A percentile compares a stretch with the other conserved stretches of the same genome.
phyloP scores from a whole-genome alignment of 2,329 filamentous ascomycete genomes.

The Cladosporium sp. region DNA sequence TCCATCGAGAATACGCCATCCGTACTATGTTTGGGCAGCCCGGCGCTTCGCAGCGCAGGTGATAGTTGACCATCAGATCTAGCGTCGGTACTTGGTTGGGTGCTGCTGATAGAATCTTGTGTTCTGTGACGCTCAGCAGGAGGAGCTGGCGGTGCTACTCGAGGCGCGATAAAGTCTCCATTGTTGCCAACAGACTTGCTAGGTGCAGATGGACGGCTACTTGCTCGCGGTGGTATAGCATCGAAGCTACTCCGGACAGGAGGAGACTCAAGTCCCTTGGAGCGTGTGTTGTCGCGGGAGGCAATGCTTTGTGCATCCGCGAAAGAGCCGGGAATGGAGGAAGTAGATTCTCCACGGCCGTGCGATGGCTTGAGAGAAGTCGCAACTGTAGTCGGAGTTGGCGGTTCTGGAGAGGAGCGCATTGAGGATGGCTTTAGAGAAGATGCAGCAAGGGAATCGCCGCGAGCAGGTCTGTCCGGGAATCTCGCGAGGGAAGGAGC shows the following conservation, averaged over 20 bases:
- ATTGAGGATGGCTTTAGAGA: conserved; percentile 21
- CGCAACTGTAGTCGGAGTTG: conserved; percentile 39
- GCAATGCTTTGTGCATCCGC: conserved; percentile 31
- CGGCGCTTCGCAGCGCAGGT: conserved; percentile 27
- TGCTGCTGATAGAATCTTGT: conserved; percentile 44
- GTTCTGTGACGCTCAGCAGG: conserved; percentile 33
- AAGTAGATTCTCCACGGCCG: conserved; percentile 38
- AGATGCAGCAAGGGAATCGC: conserved; percentile 53
- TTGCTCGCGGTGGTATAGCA: conserved; percentile 42
- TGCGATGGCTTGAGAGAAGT: conserved; percentile 21
- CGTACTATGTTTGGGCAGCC: conserved; percentile 55
- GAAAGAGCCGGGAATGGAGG: conserved; percentile 32
- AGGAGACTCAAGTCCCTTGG: conserved; percentile 19
- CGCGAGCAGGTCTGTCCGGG: conserved; percentile 50
- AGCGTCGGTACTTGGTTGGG: conserved; percentile 36
- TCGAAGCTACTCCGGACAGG: conserved; percentile 36
- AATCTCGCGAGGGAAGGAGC: conserved; percentile 37
- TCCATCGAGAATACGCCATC: conserved; percentile 91
- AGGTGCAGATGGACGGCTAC: conserved; percentile 41
- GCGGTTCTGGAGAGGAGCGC: conserved; percentile 29
- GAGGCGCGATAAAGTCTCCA: conserved; percentile 44
- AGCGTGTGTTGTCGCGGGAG: conserved; percentile 24
- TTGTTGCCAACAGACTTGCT: conserved; percentile 37
- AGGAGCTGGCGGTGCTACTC: conserved; percentile 41
- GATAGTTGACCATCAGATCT: conserved; percentile 27